phyloP scores from a whole-genome alignment of 768 basidiomycete species.

The Tephrocybe rancida region DNA sequence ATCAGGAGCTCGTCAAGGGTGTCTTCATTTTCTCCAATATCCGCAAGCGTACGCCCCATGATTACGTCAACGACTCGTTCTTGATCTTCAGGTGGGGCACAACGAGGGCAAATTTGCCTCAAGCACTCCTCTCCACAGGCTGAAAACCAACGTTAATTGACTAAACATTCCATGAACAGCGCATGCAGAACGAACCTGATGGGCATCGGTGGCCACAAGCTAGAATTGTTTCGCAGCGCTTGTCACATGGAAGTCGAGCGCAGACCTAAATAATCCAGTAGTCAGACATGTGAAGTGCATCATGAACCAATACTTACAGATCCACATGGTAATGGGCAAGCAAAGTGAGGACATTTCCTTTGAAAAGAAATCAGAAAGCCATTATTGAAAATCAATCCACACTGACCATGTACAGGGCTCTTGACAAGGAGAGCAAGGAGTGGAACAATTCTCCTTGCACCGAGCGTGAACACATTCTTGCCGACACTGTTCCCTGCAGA shows the following conservation, averaged over 20 bases:
- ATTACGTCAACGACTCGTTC: slow-evolving; percentile 61
- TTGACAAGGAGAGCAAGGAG: slow-evolving; percentile 63
- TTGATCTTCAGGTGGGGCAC: slow-evolving; percentile 40
- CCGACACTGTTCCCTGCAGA: slow-evolving; percentile 49
- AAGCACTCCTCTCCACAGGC: slow-evolving; percentile 71
- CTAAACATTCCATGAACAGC: background rate
- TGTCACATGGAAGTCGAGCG: slow-evolving; percentile 64
- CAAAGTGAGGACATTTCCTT: slow-evolving; percentile 56
- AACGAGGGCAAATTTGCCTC: slow-evolving; percentile 54
- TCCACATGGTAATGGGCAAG: slow-evolving; percentile 67
- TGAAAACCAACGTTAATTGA: slow-evolving; percentile 21
- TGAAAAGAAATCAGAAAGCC: background rate
- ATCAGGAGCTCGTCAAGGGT: slow-evolving; percentile 55
- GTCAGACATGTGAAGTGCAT: background rate
- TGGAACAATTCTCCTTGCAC: slow-evolving; percentile 51
- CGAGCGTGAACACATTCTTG: slow-evolving; percentile 56
- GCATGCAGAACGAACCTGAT: slow-evolving; percentile 46
- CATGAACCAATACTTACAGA: slow-evolving; percentile 64
- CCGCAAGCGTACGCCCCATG: slow-evolving; percentile 49
- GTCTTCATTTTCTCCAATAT: slow-evolving; percentile 42
- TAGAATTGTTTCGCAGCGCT: slow-evolving; percentile 48
- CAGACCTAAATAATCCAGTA: slow-evolving; percentile 48
- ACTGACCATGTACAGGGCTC: slow-evolving; percentile 58
- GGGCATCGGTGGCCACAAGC: slow-evolving; percentile 67
- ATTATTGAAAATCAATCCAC: background rate